Conservation (phyloP, 495 filamentous ascomycete species). For the Penicillium cinerascens region DNA sequence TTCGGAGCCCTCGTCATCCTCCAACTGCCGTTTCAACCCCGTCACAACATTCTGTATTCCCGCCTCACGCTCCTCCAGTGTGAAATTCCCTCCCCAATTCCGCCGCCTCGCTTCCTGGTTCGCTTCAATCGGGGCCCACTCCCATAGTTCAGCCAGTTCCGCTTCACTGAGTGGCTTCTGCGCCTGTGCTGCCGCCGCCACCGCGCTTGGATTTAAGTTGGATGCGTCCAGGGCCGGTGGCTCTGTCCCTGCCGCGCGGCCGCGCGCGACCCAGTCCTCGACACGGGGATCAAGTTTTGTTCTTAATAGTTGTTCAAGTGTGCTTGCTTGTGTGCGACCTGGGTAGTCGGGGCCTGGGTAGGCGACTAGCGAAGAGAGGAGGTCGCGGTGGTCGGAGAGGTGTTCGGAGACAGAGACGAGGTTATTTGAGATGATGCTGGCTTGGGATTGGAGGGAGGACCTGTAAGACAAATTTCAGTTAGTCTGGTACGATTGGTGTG, state of each 20-base stretch:
- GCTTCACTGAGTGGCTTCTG: conserved; percentile 35
- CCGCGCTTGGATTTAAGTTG: conserved; percentile 1
- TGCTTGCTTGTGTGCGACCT: conserved; percentile 60
- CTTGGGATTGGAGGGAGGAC: conserved; percentile 65
- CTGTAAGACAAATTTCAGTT: conserved; percentile 31
- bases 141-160: conserved; percentile 43
- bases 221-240: conserved; percentile 2
- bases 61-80: conserved; percentile 60
- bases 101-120: conserved; percentile 47
- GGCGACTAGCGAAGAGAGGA: conserved; percentile 59
- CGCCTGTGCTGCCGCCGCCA: conserved; percentile 1
- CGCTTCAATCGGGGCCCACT: conserved; percentile 49
- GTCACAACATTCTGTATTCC: conserved; percentile 71
- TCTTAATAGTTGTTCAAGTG: conserved; percentile 63
- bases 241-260: conserved; percentile 40
- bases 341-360: conserved; percentile 78
- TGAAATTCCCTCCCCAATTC: conserved; percentile 62
- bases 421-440: conserved; percentile 61
- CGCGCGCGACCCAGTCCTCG: conserved; percentile 67
- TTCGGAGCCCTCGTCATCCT: conserved; percentile 52
- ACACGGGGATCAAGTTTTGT: conserved; percentile 78
- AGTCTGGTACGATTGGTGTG: background rate
- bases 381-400: conserved; percentile 53
- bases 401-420: conserved; percentile 57
- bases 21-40: conserved; percentile 56